Conservation (phyloP, 176 grass and related monocot species). For the Lolium rigidum region DNA sequence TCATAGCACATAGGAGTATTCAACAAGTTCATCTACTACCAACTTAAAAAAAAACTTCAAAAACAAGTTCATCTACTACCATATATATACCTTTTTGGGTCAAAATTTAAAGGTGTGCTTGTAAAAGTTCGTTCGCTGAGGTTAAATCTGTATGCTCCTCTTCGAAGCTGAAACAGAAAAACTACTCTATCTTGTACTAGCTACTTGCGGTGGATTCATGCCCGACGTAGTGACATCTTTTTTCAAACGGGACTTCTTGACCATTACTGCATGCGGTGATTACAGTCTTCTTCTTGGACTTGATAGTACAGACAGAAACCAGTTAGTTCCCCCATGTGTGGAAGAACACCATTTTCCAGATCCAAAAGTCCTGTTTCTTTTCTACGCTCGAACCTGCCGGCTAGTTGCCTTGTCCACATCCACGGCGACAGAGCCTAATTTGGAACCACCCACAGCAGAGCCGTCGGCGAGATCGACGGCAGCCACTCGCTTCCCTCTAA, state of each 20-base stretch:
- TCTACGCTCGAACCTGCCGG: conserved; percentile 48
- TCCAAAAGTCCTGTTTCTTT: conserved; percentile 21
- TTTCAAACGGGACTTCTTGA: neutral
- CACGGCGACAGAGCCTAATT: conserved; percentile 32
- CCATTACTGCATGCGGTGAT: neutral
- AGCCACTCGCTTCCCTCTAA: conserved; percentile 55
- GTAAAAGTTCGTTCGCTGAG: no score
- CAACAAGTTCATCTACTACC: no score
- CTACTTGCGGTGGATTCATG: neutral
- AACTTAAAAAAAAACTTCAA: no score
- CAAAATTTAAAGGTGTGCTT: no score
- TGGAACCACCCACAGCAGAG: conserved; percentile 13
- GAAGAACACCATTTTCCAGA: neutral
- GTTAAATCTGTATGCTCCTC: neutral
- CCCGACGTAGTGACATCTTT: neutral
- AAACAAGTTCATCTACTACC: neutral
- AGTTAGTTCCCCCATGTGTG: neutral
- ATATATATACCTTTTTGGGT: no score
- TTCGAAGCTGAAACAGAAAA: neutral
- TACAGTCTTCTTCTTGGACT: neutral
- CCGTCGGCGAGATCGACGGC: conserved; percentile 27
- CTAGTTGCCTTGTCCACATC: conserved; percentile 45
- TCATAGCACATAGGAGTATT: no score
- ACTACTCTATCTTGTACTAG: no score
- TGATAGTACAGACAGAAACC: neutral